Evolutionary conservation across 2,329 filamentous ascomycete genomes (phyloP).

Genomic region (Colletotrichum sp.): DNA sequence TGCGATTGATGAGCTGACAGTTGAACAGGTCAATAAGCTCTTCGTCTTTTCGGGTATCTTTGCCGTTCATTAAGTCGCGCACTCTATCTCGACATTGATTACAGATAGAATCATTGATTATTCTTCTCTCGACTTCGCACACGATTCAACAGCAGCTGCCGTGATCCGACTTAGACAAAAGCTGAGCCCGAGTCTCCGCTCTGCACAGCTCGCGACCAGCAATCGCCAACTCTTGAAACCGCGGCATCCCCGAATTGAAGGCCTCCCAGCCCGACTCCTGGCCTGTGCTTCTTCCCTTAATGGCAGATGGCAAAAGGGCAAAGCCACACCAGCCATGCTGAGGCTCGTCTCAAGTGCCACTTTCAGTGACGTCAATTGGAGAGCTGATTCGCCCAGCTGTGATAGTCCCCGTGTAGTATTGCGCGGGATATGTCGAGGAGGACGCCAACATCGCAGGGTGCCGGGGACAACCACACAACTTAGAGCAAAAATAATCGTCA

Average conservation of each 20-base stretch:
- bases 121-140: neutral
- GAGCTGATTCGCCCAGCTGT: neutral
- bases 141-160: neutral
- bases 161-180: neutral
- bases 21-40: accelerated
- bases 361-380: neutral
- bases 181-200: neutral
- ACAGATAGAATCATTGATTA: neutral
- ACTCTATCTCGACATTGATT: neutral
- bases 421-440: neutral
- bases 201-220: neutral
- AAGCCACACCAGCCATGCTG: neutral
- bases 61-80: neutral
- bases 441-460: neutral
- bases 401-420: neutral
- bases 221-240: neutral
- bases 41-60: neutral
- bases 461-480: neutral
- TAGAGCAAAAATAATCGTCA: neutral
- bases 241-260: neutral
- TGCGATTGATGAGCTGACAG: neutral
- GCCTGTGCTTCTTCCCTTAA: neutral
- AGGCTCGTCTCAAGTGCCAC: neutral
- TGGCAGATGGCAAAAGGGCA: neutral
- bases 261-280: neutral